Base-by-base conservation (phyloP, 768 basidiomycete genomes). In the Daedalea quercina region DNA sequence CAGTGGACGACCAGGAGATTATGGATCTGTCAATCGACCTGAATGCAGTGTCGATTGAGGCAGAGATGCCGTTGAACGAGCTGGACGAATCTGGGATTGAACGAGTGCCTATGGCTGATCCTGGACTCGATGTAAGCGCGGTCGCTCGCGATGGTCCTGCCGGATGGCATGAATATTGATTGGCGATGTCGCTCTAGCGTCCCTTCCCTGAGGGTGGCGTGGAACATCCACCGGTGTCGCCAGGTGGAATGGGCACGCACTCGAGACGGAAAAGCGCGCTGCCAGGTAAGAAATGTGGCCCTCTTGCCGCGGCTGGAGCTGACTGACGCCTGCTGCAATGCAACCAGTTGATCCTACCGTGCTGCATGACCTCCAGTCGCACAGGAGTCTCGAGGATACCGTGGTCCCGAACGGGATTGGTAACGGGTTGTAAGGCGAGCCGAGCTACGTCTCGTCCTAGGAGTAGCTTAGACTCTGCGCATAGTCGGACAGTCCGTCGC, bases 251-350 rank as follows among this genome's bases (percentile, higher is more conserved):
- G 53, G 81, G 84, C 42, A 77, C 93, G 50, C 95, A 99, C 70
- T 82, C 94, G 31, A 84, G 95, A 61, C 80, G 95, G 69, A 96
- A 94, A 76, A 95, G 92, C 63, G 94, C 95, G 44, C 76, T 97
- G 56, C 94, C 93, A 72, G 87, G 90, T 90, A 67, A 63, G 71
- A n/a, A 9, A 9, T 45, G 44, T 45, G 24, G 15, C 17, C 35
- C 19, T 50, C 48, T 50, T 7, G 35, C 48, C 11, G 31, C 19
- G 19, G n/a, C n/a, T n/a, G n/a, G n/a, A 19, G n/a, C 24, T 22
- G 8, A 4, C n/a, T 47, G 37, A 65, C 57, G 60, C 37, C 17
- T 15, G 19, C 19, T 15, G 37, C 4, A 15, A 15, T 15, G 9
- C 17, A 40, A 40, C 13, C 53, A 89, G 89, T 94, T 63, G 93